Percentiles rank a stretch among this genome's conserved stretches.
phyloP scores from a whole-genome alignment of 257 asterid species.

The Salvia miltiorrhiza region DNA sequence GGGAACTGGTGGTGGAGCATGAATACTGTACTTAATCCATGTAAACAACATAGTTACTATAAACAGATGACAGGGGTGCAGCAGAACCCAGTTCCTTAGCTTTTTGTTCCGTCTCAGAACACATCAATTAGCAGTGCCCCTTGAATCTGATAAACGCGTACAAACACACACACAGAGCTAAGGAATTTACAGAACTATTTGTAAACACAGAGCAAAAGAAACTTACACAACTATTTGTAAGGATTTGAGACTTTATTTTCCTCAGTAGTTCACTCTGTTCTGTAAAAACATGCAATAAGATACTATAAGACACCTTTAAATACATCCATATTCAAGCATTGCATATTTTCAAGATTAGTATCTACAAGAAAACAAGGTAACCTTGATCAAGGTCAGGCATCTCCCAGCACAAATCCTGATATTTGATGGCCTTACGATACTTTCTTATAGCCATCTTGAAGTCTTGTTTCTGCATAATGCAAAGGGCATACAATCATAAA shows the following conservation, averaged over 20 bases:
- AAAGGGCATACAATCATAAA: neutral
- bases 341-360: slow-evolving; percentile 2
- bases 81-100: too few relatives aligned
- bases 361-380: slow-evolving; percentile 14
- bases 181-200: slow-evolving; percentile 70
- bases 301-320: neutral
- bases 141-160: neutral
- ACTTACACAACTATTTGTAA: slow-evolving; percentile 81
- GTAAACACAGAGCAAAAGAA: slow-evolving; percentile 29
- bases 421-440: slow-evolving; percentile 81
- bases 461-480: slow-evolving; percentile 58
- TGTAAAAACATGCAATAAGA: slow-evolving; percentile 22
- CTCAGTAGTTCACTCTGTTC: slow-evolving; percentile 45
- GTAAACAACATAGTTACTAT: neutral
- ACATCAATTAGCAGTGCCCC: neutral
- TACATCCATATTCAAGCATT: neutral
- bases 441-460: slow-evolving; percentile 87
- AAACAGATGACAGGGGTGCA: too few relatives aligned
- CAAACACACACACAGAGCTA: neutral
- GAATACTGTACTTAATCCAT: neutral
- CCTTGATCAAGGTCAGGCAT: slow-evolving; percentile 68
- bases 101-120: neutral
- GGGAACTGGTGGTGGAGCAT: neutral
- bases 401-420: slow-evolving; percentile 88
- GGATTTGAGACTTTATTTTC: slow-evolving; percentile 69